These are phyloP conservation scores for Zostera marina DNA, from an alignment of 116 monocot species.

Conservation along the genomic window DNA sequence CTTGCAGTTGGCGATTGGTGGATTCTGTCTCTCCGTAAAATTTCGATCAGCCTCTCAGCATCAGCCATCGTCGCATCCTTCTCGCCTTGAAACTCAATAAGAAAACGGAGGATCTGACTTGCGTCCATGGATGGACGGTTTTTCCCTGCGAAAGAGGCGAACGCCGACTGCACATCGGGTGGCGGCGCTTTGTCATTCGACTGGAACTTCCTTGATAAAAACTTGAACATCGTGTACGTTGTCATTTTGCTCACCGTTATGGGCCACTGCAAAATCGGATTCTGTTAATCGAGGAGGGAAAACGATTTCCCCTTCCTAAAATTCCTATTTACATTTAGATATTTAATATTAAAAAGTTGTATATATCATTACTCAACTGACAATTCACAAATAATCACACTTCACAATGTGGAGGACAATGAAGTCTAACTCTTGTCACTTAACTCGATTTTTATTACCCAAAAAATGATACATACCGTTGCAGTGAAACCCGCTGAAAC, in stretches of 20 bases:
- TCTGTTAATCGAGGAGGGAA: background rate
- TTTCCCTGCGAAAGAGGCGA: constrained; percentile 25
- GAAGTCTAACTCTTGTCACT: too few species aligned
- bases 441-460: too few species aligned
- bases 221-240: constrained; percentile 52
- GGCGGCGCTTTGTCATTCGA: constrained; percentile 35
- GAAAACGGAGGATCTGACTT: constrained; percentile 44
- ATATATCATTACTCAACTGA: too few species aligned
- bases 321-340: background rate
- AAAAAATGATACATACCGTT: too few species aligned
- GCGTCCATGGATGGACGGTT: constrained; percentile 18
- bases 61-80: constrained; percentile 12
- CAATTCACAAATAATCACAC: too few species aligned
- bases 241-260: constrained; percentile 15
- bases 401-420: too few species aligned
- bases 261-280: background rate
- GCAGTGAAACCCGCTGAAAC: too few species aligned
- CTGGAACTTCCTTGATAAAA: constrained; percentile 46
- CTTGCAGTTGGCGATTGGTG: constrained; percentile 7
- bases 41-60: constrained; percentile 36
- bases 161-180: constrained; percentile 35
- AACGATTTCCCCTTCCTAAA: background rate
- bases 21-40: constrained; percentile 15
- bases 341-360: too few species aligned
- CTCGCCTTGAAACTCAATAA: constrained; percentile 31